Evolutionary conservation across 306 rosid species (phyloP).

Genomic region (Pterocarpus santalinus): DNA sequence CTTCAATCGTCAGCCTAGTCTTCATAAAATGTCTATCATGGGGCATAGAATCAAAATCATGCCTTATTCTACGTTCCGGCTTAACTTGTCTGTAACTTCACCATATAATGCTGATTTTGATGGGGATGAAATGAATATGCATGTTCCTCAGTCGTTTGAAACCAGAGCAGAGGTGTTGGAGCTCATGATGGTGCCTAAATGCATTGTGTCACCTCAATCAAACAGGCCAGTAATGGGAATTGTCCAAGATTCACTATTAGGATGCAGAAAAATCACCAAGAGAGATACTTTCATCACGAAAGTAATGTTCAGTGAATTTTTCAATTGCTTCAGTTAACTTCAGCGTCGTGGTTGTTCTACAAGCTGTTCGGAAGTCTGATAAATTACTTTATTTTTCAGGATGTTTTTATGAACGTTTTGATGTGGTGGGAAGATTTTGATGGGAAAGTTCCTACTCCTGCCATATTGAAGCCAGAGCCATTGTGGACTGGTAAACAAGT

Average conservation of each 20-base stretch:
- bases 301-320: constrained; percentile 55
- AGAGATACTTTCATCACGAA: constrained; percentile 94
- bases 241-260: constrained; percentile 92
- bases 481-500: constrained; percentile 99
- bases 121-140: constrained; percentile 99
- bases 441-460: constrained; percentile 94
- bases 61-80: constrained; percentile 97
- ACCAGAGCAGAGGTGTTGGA: constrained; percentile 99
- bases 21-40: constrained; percentile 99
- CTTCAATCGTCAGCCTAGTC: constrained; percentile 99
- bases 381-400: constrained; percentile 58
- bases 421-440: constrained; percentile 99
- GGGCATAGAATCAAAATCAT: constrained; percentile 99
- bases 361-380: constrained; percentile 41
- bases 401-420: constrained; percentile 96
- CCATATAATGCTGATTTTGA: constrained; percentile 99
- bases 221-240: constrained; percentile 99
- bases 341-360: constrained; percentile 27
- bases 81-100: constrained; percentile 92
- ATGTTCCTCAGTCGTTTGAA: constrained; percentile 99
- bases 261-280: constrained; percentile 96
- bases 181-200: constrained; percentile 99
- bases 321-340: constrained; percentile 18
- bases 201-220: constrained; percentile 96
- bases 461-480: constrained; percentile 96